Conservation (phyloP, 139 green algal species). For the Auxenochlorella pyrenoidosa region DNA sequence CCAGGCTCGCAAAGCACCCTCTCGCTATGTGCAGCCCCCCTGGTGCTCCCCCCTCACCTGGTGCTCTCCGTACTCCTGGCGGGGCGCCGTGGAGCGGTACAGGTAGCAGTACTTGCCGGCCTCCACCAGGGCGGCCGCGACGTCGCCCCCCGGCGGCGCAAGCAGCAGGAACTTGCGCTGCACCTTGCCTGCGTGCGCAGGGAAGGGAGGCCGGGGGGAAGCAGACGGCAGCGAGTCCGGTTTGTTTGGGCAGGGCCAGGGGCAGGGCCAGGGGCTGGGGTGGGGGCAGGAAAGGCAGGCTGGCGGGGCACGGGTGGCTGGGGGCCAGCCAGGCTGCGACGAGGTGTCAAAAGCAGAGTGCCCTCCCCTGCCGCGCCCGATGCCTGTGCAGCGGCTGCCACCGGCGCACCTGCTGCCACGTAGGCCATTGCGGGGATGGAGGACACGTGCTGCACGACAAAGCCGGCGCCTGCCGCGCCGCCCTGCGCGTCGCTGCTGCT, state of each 20-base stretch:
- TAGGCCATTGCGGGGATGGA: slow-evolving; percentile 75
- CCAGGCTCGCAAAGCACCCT: too few relatives aligned
- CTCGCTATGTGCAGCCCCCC: not conserved
- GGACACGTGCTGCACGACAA: slow-evolving; percentile 39
- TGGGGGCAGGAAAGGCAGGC: not conserved
- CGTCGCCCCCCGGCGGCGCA: slow-evolving; percentile 29
- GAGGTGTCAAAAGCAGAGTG: not conserved
- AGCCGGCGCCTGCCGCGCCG: not conserved
- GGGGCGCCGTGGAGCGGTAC: slow-evolving; percentile 48
- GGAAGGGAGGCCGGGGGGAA: too few relatives aligned
- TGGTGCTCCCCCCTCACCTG: slow-evolving; percentile 64
- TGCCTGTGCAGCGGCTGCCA: too few relatives aligned
- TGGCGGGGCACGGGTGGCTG: not conserved
- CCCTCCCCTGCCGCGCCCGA: not conserved
- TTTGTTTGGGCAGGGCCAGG: too few relatives aligned
- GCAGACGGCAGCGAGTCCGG: too few relatives aligned
- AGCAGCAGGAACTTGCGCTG: slow-evolving; percentile 75
- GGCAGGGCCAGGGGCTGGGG: not conserved
- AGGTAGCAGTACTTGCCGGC: slow-evolving; percentile 67
- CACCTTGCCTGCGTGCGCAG: slow-evolving; percentile 58
- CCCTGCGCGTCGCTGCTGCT: not conserved
- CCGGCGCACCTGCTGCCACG: slow-evolving; percentile 56
- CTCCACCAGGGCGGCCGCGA: slow-evolving; percentile 71
- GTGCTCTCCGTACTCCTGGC: slow-evolving; percentile 54
- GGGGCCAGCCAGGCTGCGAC: not conserved